Percentiles rank a stretch among this genome's conserved stretches.
Conservation (phyloP, 179 eudicot species). For the Spergularia azorica region DNA sequence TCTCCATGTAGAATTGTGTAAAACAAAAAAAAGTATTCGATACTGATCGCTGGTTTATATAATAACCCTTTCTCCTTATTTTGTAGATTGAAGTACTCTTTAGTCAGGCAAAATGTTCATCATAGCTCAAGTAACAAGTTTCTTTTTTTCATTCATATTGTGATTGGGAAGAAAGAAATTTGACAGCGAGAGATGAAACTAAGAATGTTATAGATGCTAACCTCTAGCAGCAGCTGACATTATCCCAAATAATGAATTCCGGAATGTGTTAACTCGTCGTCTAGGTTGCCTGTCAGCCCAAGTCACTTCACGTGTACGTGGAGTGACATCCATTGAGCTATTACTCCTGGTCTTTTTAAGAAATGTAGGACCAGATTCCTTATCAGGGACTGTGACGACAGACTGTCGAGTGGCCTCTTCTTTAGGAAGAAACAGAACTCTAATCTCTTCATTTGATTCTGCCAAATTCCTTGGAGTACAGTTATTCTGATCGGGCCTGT, state of each 20-base stretch:
- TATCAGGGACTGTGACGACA: not conserved
- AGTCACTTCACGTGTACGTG: conserved; percentile 28
- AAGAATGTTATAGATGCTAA: conserved; percentile 11
- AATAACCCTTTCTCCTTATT: too few relatives aligned
- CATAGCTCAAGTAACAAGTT: not conserved
- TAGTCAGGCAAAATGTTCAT: too few relatives aligned
- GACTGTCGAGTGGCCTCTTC: conserved; percentile 17
- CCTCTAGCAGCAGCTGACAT: conserved; percentile 56
- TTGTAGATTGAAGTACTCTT: too few relatives aligned
- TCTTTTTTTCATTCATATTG: not conserved
- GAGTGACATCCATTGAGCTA: conserved; percentile 30
- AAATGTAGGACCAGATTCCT: conserved; percentile 20
- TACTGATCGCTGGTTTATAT: too few relatives aligned
- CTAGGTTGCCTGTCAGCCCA: conserved; percentile 35
- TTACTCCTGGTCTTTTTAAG: conserved; percentile 42
- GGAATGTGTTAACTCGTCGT: conserved; percentile 40
- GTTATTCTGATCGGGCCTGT: conserved; percentile 45
- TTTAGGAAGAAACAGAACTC: conserved; percentile 35
- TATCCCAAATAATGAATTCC: conserved; percentile 66
- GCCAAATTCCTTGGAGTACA: conserved; percentile 62
- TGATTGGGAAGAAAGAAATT: too few relatives aligned
- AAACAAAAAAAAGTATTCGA: too few relatives aligned
- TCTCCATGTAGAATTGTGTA: too few relatives aligned
- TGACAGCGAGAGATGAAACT: not conserved
- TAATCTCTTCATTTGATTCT: conserved; percentile 55